phyloP scores from a whole-genome alignment of 2,329 filamentous ascomycete genomes.

The Aspergillus oerlinghausenensis region DNA sequence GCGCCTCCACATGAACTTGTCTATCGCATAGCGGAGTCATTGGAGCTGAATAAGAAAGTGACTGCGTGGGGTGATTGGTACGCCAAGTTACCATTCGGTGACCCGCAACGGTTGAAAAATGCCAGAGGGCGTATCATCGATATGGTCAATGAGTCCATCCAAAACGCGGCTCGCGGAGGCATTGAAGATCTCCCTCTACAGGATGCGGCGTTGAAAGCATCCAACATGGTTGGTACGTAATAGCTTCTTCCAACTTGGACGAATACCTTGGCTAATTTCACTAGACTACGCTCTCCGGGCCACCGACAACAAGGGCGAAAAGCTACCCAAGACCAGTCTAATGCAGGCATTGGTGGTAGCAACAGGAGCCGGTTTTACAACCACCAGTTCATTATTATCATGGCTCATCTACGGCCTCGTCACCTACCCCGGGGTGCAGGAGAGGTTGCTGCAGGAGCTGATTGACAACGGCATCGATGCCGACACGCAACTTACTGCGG shows the following conservation, averaged over 20 bases:
- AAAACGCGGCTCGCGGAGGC: slow-evolving; percentile 17
- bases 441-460: slow-evolving; percentile 54
- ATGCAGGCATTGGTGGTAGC: slow-evolving; percentile 46
- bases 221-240: slow-evolving; percentile 37
- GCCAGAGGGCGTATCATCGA: slow-evolving; percentile 14
- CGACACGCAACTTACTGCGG: slow-evolving; percentile 44
- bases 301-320: slow-evolving; percentile 50
- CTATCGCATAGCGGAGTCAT: slow-evolving; percentile 44
- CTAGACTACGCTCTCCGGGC: slow-evolving; percentile 52
- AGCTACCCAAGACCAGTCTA: slow-evolving; percentile 43
- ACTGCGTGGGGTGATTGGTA: slow-evolving; percentile 55
- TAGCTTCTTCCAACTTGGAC: slow-evolving; percentile 21
- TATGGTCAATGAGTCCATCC: slow-evolving; percentile 20
- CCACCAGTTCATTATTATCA: slow-evolving; percentile 53
- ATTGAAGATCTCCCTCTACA: slow-evolving; percentile 28
- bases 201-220: slow-evolving; percentile 44
- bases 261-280: neutral
- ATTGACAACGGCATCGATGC: slow-evolving; percentile 46
- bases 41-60: slow-evolving; percentile 58
- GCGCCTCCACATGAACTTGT: slow-evolving; percentile 51
- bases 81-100: slow-evolving; percentile 53
- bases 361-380: slow-evolving; percentile 57
- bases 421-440: slow-evolving; percentile 52
- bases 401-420: slow-evolving; percentile 54
- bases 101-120: slow-evolving; percentile 41